Conservation (phyloP, 108 stramenopile species). For the Bacterosira constricta region DNA sequence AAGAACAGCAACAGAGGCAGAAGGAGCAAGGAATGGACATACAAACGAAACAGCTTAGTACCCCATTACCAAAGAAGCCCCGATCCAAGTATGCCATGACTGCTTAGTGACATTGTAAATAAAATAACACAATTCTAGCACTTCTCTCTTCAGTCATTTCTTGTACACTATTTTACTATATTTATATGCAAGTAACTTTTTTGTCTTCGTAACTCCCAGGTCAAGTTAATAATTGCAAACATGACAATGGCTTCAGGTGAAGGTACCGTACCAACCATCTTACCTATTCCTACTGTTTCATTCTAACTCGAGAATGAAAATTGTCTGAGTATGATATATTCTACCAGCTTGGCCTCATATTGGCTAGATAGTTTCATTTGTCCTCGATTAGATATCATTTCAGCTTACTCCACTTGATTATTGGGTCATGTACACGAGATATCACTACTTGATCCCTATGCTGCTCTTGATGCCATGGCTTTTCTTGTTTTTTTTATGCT, state of each 20-base stretch:
- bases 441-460: not conserved
- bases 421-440: not conserved
- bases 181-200: too few relatives aligned
- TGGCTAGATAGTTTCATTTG: not conserved
- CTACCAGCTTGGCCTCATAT: not conserved
- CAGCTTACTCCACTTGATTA: not conserved
- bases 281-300: too few relatives aligned
- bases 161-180: too few relatives aligned
- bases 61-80: not conserved
- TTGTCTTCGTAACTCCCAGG: too few relatives aligned
- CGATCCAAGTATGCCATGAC: not conserved
- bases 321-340: not conserved
- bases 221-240: too few relatives aligned
- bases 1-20: slow-evolving; percentile 13
- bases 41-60: not conserved
- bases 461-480: not conserved
- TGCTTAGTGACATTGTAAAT: not conserved
- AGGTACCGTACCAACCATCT: too few relatives aligned
- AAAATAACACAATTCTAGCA: too few relatives aligned
- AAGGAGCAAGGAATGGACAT: not conserved
- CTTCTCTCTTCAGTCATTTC: too few relatives aligned
- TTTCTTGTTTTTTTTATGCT: not conserved
- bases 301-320: too few relatives aligned
- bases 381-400: not conserved
- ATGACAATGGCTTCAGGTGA: too few relatives aligned